Evolutionary conservation across 352 stramenopile species (phyloP).

Genomic region (Pythium volutum): DNA sequence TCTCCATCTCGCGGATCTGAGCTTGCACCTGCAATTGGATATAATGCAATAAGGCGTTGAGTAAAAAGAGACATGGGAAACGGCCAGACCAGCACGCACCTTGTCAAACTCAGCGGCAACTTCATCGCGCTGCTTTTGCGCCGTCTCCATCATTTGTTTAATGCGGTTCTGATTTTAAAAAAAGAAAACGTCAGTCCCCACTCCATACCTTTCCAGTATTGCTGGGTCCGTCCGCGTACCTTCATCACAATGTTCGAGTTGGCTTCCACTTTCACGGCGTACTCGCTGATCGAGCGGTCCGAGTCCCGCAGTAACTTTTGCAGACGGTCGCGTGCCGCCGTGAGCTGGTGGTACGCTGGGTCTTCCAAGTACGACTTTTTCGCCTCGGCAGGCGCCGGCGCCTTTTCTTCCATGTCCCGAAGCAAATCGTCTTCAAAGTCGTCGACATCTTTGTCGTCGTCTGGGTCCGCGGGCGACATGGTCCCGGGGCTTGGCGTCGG

Average conservation of each 20-base stretch:
- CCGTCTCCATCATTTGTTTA: conserved; percentile 78
- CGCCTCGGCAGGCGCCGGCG: conserved; percentile 3
- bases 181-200: neutral
- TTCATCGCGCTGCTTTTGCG: conserved; percentile 48
- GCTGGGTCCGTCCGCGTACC: conserved; percentile 24
- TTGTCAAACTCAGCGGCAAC: conserved; percentile 55
- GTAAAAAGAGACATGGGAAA: too few relatives aligned
- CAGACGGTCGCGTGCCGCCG: conserved; percentile 55
- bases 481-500: conserved; percentile 44
- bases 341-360: conserved; percentile 59
- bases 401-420: conserved; percentile 67
- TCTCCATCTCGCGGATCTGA: conserved; percentile 23
- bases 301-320: conserved; percentile 68
- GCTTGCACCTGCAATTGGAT: conserved; percentile 29
- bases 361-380: conserved; percentile 54
- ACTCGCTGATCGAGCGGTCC: conserved; percentile 63
- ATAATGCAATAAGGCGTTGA: neutral
- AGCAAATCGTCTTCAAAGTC: conserved; percentile 78
- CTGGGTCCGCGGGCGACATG: conserved; percentile 41
- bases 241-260: conserved; percentile 85
- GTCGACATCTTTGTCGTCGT: conserved; percentile 76
- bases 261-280: conserved; percentile 59
- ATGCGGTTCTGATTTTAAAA: conserved; percentile 82
- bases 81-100: conserved; percentile 11
- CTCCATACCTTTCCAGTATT: neutral